Evolutionary conservation across 352 stramenopile genomes (phyloP), one percentile per base, ranked within the genome.

Genomic region (Phytophthora gonapodyides): DNA sequence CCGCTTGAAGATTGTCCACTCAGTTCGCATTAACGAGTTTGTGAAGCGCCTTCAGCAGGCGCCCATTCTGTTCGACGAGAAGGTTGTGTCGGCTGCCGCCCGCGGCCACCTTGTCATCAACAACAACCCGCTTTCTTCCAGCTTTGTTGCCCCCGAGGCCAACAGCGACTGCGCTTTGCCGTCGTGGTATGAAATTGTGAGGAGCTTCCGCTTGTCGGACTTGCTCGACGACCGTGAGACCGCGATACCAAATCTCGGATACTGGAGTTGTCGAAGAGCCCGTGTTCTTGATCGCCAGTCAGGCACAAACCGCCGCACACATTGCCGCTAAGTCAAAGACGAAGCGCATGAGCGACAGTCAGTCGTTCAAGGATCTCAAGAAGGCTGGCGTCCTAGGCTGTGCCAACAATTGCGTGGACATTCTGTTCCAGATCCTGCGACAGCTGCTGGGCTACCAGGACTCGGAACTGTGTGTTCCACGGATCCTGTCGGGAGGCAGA

Each of bases 181-280:
- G 86, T 96, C 1, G 7, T 96, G 87, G 87, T 94, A 96, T 42
- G 87, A 94, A 49, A 92, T 93, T 58, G 76, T 96, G 13, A 96
- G 86, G 71, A 94, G 87, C 66, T 96, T 94, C 57, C 85, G 87
- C 16, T 58, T 96, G 43, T 93, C 85, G 1, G 87, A 96, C 64
- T 73, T 96, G 46, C 66, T 96, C 30, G 87, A 96, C 51, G 85
- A 96, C 59, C 78, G 87, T 31, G 87, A 96, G 63, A 93, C 85
- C 7, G 86, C 87, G 94, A 56, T 96, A 96, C 48, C 85, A 96
- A 60, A 96, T 96, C 54, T 88, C 85, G 10, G 84, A 93, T 53
- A 83, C 75, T n/a, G 87, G 87, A 5, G 71, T 72, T 11, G 87
- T 94, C 1, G 86, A 96, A 65, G 87, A 96, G 38, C 87, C 87